Evolutionary conservation across 768 basidiomycete genomes (phyloP), one percentile per base, ranked within the genome.

Genomic region (Pleurotus salmoneostramineus): DNA sequence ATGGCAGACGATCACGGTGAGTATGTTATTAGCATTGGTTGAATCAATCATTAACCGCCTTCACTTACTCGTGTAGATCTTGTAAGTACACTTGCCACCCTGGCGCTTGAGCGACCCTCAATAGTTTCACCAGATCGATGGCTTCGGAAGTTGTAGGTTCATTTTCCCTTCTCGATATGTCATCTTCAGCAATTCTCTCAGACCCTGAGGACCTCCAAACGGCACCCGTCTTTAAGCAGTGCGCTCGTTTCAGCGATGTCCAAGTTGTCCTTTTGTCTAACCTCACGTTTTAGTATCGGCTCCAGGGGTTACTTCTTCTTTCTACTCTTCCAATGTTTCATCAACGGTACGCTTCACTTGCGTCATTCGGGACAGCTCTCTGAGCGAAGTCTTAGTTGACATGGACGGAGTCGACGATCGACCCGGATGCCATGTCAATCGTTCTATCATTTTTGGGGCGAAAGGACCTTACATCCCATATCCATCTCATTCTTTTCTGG

Each of bases 271-370:
- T 60, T 10, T 35, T 56, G 45, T 60, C 15, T 59, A 52, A 32
- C 10, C 10, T 27, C 21, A 3, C 33, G 37, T 15, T 52, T 46
- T 59, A 92, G 89, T 6, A 90, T 98, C 56, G 96, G 95, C 5
- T 72, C 84, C 0, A 77, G 90, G 62, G 93, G 88, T 17, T 97
- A 95, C 72, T 95, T 95, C 70, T 95, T 87, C 77, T 99, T 87
- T 74, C 77, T 96, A 17, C 77, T 99, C 1, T 98, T 99, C 77
- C 96, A 99, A 64, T 92, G 91, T 63, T 95, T 95, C 69, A 84
- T 90, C 64, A 87, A 89, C 61, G 83, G 91, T 90, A 63, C 55
- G 81, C 52, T 12, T 11, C 32, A 58, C 51, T 15, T 36, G 34
- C n/a, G 50, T 58, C 17, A 15, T 50, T 34, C 34, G 46, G 57